Base-by-base conservation (phyloP, 805 yeast genomes). In the Lipomyces spencermartinsiae region DNA sequence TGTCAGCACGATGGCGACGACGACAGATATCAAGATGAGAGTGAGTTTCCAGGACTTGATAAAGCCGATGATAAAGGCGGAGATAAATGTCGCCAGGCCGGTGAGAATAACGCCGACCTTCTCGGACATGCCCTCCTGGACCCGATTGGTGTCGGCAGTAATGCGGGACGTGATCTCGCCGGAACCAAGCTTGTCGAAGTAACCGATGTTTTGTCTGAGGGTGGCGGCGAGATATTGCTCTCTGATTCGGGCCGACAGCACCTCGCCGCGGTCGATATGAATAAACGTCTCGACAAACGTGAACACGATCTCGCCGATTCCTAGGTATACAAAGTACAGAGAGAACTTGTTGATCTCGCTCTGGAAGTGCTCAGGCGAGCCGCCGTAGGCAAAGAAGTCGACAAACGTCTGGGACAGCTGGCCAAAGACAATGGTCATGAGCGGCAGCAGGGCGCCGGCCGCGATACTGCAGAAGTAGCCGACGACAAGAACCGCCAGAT, bases 131-230 rank as follows among this genome's bases (percentile, higher is more conserved):
- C 82, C 83, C 54, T 79, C 83, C 66, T 81, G 83, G 56, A 81
- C 77, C 54, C 76, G 68, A 49, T 76, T 75, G 25, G 83, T 80
- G 60, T 80, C 83, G 31, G 78, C 76, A 55, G 82, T 79, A 72
- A 81, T 81, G n/a, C 83, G 78, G 10, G 83, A 76, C 12, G 83
- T 79, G 56, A 81, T 80, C 63, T 79, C 81, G 19, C 83, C 83
- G 12, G 82, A 77, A 10, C 83, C 83, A 7, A 81, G 73, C 58
- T 76, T 75, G 69, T 81, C 83, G 65, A 81, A 81, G 64, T 77
- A 81, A n/a, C 80, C 83, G 57, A 81, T 78, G 63, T 81, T 81
- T 66, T 81, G 83, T 51, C 81, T 74, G 58, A 81, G 73, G 4
- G 81, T 73, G 1, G 82, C 79, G 63, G 69, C 63, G 53, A 81